A percentile compares a stretch with the other conserved stretches of the same genome.
Conservation (phyloP, 345 rosid species). For the Corymbia maculata region DNA sequence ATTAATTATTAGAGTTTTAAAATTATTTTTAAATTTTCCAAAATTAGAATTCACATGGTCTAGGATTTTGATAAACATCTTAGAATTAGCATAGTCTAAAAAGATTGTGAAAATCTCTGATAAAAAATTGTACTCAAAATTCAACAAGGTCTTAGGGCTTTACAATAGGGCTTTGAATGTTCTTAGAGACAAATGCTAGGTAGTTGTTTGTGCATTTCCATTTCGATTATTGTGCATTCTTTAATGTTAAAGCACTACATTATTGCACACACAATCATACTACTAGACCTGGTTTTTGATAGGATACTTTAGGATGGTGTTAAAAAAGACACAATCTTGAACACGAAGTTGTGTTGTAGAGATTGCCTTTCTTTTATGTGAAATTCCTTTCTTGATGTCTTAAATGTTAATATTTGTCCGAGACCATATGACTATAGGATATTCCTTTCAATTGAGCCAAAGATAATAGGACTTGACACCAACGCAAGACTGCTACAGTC, state of each 20-base stretch:
- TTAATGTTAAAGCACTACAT: background rate
- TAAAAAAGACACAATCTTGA: background rate
- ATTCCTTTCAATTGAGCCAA: accelerated
- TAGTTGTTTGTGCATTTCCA: too few relatives aligned
- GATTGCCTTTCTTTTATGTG: accelerated
- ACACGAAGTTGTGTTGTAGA: accelerated
- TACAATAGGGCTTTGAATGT: background rate
- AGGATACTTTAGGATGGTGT: background rate
- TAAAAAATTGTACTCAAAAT: background rate
- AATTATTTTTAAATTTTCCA: too few relatives aligned
- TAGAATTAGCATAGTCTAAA: background rate
- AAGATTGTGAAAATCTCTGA: too few relatives aligned
- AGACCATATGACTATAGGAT: accelerated
- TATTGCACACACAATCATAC: background rate
- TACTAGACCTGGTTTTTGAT: background rate
- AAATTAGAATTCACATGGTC: background rate
- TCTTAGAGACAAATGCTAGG: accelerated
- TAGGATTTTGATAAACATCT: too few relatives aligned
- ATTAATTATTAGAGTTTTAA: too few relatives aligned
- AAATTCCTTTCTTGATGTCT: background rate
- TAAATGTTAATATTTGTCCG: background rate
- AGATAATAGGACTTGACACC: background rate
- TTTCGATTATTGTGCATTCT: background rate
- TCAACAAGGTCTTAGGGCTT: background rate
- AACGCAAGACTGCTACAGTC: accelerated